Evolutionary conservation across 148 eudicot species (phyloP).

Genomic region (Agrostemma githago): DNA sequence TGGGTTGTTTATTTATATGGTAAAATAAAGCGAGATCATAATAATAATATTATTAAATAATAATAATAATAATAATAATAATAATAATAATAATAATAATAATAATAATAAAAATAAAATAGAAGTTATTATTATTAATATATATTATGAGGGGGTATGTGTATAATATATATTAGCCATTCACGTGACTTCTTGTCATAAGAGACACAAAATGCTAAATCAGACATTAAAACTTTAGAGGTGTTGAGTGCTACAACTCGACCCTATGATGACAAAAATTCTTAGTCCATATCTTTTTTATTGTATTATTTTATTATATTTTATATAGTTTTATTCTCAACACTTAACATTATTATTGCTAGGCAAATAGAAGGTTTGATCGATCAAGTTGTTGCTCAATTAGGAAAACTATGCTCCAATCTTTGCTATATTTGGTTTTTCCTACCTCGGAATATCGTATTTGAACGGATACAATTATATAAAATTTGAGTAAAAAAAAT

Average conservation of each 20-base stretch:
- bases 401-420: background rate
- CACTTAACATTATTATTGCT: conserved; percentile 11
- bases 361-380: conserved; percentile 18
- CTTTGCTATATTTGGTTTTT: background rate
- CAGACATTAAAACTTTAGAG: conserved; percentile 25
- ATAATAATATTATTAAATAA: background rate
- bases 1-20: conserved; percentile 17
- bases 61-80: too few species aligned
- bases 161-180: conserved; percentile 16
- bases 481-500: too few species aligned
- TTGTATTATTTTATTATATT: too few species aligned
- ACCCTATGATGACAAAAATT: conserved; percentile 24
- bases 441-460: background rate
- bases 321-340: background rate
- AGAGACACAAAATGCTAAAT: conserved; percentile 26
- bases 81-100: too few species aligned
- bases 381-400: conserved; percentile 15
- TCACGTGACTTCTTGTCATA: conserved; percentile 30
- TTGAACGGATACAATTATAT: too few species aligned
- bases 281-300: conserved; percentile 18
- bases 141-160: background rate
- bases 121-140: too few species aligned
- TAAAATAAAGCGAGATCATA: background rate
- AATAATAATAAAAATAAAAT: too few species aligned
- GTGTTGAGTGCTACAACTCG: conserved; percentile 41